Percentiles rank a stretch among this genome's conserved stretches.
Conservation (phyloP, 2,329 filamentous ascomycete species). For the Colletotrichum chlorophyti region DNA sequence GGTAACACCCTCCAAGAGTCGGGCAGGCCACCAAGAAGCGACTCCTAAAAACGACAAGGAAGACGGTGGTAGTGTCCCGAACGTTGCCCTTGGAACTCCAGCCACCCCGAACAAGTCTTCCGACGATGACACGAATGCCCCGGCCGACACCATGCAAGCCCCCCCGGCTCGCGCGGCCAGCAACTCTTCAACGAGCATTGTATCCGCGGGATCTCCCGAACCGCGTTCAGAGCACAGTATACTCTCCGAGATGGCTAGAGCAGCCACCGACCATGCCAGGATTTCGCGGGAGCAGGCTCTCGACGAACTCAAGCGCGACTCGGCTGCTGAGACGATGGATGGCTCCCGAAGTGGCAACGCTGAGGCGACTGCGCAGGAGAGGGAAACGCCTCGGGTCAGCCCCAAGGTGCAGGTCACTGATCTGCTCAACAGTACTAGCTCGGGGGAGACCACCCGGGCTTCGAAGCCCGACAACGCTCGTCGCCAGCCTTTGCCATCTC, state of each 20-base stretch:
- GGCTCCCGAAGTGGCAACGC: too few relatives aligned
- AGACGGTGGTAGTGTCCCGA: background rate
- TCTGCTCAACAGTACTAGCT: background rate
- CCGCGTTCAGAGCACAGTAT: background rate
- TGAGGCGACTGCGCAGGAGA: too few relatives aligned
- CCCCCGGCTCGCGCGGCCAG: background rate
- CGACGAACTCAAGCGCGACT: too few relatives aligned
- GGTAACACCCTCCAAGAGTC: background rate
- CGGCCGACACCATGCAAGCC: background rate
- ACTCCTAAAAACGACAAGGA: background rate
- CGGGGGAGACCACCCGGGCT: background rate
- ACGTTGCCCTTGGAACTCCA: conserved; percentile 5
- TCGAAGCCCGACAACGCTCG: background rate
- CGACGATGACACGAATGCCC: background rate
- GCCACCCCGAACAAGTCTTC: background rate
- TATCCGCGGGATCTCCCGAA: background rate
- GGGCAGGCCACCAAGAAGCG: background rate
- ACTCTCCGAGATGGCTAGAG: background rate
- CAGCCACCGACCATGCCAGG: too few relatives aligned
- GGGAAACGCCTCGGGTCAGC: background rate
- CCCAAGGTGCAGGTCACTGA: conserved; percentile 14
- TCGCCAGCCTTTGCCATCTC: conserved; percentile 8
- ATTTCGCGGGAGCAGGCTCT: background rate
- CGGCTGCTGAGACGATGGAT: too few relatives aligned
- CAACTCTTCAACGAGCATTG: background rate